Evolutionary conservation across 352 stramenopile species (phyloP).

Genomic region (Globisporangium nagaii): DNA sequence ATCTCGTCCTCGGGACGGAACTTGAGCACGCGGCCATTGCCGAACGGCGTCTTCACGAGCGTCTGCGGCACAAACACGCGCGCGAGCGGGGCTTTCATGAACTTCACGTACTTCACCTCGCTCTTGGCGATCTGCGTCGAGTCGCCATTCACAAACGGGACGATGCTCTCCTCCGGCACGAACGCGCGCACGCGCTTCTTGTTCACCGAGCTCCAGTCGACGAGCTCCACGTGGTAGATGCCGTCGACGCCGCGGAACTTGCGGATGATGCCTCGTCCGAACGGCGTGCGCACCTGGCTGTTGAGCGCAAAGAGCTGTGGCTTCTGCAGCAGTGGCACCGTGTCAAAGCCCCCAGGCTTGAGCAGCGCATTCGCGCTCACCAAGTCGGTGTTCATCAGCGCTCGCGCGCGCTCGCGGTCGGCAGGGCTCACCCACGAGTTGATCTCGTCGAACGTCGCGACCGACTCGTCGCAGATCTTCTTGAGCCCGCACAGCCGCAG

Average conservation of each 20-base stretch:
- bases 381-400: constrained; percentile 68
- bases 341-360: constrained; percentile 16
- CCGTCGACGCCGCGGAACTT: constrained; percentile 65
- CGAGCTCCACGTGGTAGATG: constrained; percentile 81
- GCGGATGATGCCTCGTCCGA: constrained; percentile 60
- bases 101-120: constrained; percentile 52
- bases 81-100: constrained; percentile 32
- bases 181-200: constrained; percentile 50
- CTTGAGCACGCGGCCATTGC: constrained; percentile 50
- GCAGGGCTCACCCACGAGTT: constrained; percentile 47
- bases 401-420: constrained; percentile 46
- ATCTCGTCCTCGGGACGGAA: constrained; percentile 70
- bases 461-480: constrained; percentile 58
- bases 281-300: constrained; percentile 50
- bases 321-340: constrained; percentile 38
- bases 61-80: constrained; percentile 44
- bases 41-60: constrained; percentile 74
- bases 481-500: constrained; percentile 58
- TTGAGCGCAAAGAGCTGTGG: constrained; percentile 62
- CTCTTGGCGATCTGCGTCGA: constrained; percentile 31
- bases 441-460: constrained; percentile 52
- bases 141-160: constrained; percentile 31
- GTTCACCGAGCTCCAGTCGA: constrained; percentile 38
- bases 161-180: constrained; percentile 52
- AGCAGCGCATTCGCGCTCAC: constrained; percentile 61